Base-by-base conservation (phyloP, 768 basidiomycete species). In the Mycena sanguinolenta region DNA sequence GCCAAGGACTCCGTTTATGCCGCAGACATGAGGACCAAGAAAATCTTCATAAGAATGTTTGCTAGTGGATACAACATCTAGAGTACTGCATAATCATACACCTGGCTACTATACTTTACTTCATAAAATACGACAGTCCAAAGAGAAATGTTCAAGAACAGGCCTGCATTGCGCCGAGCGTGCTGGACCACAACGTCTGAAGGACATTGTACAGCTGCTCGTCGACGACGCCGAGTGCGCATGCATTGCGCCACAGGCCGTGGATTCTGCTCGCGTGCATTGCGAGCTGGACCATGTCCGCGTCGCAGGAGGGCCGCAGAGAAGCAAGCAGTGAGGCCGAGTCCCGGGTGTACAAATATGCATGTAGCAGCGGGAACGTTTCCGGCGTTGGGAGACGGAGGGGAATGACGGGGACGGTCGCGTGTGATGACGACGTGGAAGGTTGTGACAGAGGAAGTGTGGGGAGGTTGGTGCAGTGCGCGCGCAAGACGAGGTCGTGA, bases 231-330 rank as follows among this genome's bases (percentile, higher is more conserved):
- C 88, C 88, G 32, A 89, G 78, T 14, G 82, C 82, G 68, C 83
- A 84, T 5, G 77, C 84, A 73, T 88, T 88, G 46, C 83, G 81
- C 88, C 88, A 89, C 12, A 89, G 73, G 17, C 86, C 87, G 66
- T 85, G 67, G 42, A 77, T 62, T 23, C 73, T 68, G 36, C 36
- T 54, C 27, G 63, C 63, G 52, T 69, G 73, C 23, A 52, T 28
- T 9, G 52, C 61, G 17, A 71, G 75, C 28, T 30, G 69, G 12
- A 73, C 53, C 14, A 75, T 44, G 53, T 73, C 74, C 16, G 53
- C n/a, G 53, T 0, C 75, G 76, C 23, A 77, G 58, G 46, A 76
- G 75, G 7, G 87, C 84, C 14, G 87, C 75, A 63, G 89, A 80
- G 2, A 82, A 70, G 12, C 78, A 76, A 34, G 88, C 75, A 57